phyloP scores from a whole-genome alignment of 1,284 basidiomycete species.

The Apiotrichum montevideense region DNA sequence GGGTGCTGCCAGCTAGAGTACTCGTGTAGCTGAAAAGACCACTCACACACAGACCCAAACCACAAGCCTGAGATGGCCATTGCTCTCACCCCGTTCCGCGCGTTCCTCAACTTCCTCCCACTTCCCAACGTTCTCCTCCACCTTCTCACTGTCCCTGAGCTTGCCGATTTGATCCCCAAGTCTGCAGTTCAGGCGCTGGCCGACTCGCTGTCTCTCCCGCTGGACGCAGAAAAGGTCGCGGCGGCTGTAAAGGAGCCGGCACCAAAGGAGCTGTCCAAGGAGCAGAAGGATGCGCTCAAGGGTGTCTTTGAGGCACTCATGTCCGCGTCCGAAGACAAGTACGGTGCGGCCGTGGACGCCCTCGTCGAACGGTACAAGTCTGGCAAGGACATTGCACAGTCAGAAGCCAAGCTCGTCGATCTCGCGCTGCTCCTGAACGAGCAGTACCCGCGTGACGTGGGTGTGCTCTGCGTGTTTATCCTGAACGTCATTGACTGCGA shows the following conservation, averaged over 20 bases:
- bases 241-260: slow-evolving; percentile 14
- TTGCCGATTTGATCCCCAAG: slow-evolving; percentile 63
- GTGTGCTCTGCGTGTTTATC: slow-evolving; percentile 85
- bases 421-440: slow-evolving; percentile 66
- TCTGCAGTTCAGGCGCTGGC: slow-evolving; percentile 49
- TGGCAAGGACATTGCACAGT: slow-evolving; percentile 29
- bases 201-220: slow-evolving; percentile 53
- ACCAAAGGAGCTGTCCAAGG: slow-evolving; percentile 16
- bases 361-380: slow-evolving; percentile 62
- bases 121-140: slow-evolving; percentile 59
- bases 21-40: background rate
- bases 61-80: slow-evolving; percentile 89
- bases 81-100: slow-evolving; percentile 83
- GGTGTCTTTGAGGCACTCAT: slow-evolving; percentile 76
- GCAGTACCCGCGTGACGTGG: slow-evolving; percentile 91
- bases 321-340: slow-evolving; percentile 57
- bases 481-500: slow-evolving; percentile 78
- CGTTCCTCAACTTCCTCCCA: slow-evolving; percentile 53
- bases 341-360: slow-evolving; percentile 56
- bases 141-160: slow-evolving; percentile 68
- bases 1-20: slow-evolving; percentile 17
- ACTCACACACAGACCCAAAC: slow-evolving; percentile 25
- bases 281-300: slow-evolving; percentile 60
- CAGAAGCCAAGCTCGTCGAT: slow-evolving; percentile 54
- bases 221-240: slow-evolving; percentile 7